Evolutionary conservation across 371 early-diverging fungal species (phyloP).

Genomic region (Circinella umbellata): DNA sequence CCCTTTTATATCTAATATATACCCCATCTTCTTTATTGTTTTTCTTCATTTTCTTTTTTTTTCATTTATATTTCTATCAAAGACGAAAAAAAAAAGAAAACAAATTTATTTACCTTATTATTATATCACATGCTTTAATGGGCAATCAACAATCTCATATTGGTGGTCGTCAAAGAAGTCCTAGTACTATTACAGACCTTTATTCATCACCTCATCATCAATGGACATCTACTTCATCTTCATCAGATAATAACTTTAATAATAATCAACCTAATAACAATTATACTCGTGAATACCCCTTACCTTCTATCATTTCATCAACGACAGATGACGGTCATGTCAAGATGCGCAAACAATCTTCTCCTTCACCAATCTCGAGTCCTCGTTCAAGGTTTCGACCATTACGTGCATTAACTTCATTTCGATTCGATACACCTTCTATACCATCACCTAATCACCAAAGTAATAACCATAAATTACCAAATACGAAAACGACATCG

Average conservation of each 20-base stretch:
- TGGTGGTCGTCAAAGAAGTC: conserved; percentile 27
- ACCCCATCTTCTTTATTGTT: conserved; percentile 12
- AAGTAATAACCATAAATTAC: neutral
- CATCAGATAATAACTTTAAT: conserved; percentile 20
- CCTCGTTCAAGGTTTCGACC: conserved; percentile 8
- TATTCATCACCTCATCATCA: conserved; percentile 19
- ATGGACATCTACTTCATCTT: conserved; percentile 17
- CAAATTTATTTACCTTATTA: neutral
- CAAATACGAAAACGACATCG: too few species aligned
- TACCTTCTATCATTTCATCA: conserved; percentile 33
- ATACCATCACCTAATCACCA: neutral
- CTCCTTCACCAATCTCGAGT: conserved; percentile 23
- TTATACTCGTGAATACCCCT: conserved; percentile 40
- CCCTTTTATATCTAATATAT: conserved; percentile 8
- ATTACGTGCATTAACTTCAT: conserved; percentile 9
- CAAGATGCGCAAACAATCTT: conserved; percentile 44
- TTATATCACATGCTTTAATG: conserved; percentile 22
- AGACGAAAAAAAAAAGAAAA: neutral
- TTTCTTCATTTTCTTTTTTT: neutral
- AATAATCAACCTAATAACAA: conserved; percentile 3
- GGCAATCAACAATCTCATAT: conserved; percentile 43
- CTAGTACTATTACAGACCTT: conserved; percentile 27
- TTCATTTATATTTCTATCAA: neutral
- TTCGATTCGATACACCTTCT: conserved; percentile 4
- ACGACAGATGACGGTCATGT: conserved; percentile 26